Conservation (phyloP, 306 rosid species). For the Gastrolobium bilobum region DNA sequence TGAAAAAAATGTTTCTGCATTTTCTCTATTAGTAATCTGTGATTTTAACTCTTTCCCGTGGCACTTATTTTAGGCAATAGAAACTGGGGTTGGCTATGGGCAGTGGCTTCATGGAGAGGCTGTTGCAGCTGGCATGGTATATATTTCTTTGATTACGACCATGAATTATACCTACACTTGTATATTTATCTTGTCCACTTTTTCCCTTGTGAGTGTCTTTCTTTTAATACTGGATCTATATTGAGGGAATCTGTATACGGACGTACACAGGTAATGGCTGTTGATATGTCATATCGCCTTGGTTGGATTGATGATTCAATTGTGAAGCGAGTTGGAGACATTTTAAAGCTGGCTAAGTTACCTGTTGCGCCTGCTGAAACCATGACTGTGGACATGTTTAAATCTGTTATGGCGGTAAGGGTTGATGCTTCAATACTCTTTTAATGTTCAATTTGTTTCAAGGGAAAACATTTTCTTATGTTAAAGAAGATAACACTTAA, state of each 20-base stretch:
- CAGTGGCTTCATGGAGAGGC: conserved; percentile 99
- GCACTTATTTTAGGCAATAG: conserved; percentile 76
- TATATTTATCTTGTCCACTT: conserved; percentile 18
- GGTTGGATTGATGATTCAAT: conserved; percentile 95
- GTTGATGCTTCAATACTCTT: background rate
- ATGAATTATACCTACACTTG: conserved; percentile 15
- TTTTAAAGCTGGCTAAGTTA: conserved; percentile 74
- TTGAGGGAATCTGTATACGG: conserved; percentile 48
- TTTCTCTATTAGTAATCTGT: conserved; percentile 31
- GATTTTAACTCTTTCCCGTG: conserved; percentile 41
- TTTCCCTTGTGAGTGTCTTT: background rate
- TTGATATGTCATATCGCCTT: conserved; percentile 92
- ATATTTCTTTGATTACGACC: background rate
- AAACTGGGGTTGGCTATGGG: conserved; percentile 89
- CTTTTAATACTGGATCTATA: conserved; percentile 9
- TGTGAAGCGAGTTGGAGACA: conserved; percentile 75
- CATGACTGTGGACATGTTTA: conserved; percentile 87
- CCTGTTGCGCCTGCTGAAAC: conserved; percentile 79
- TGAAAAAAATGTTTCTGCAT: conserved; percentile 7
- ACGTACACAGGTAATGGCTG: conserved; percentile 87
- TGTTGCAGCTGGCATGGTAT: conserved; percentile 96
- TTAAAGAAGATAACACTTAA: too few relatives aligned
- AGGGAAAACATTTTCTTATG: too few relatives aligned
- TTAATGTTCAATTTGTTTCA: background rate
- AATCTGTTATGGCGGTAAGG: conserved; percentile 94